Evolutionary conservation across 371 early-diverging fungal species (phyloP), one percentile per base, ranked within the genome.

Genomic region (Saksenaea vasiformis): DNA sequence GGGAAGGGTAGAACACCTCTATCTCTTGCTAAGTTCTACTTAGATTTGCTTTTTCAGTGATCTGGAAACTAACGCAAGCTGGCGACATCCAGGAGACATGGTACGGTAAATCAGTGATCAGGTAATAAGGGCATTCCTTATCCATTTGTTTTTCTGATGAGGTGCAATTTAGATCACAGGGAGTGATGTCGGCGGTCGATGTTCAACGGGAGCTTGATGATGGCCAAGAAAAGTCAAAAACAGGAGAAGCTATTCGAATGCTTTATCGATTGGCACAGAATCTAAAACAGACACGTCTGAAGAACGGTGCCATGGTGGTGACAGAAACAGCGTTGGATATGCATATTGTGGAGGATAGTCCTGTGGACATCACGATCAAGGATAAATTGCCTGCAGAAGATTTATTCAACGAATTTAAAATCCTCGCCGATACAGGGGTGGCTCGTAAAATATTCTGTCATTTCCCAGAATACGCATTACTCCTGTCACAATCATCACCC

Each of bases 161-260:
- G 7, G 17, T 35, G 15, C 15, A 34, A 27, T 54, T 3, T 39
- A 72, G 80, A 59, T 84, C 89, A 5, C 86, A 85, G 15, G 84
- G 79, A 37, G 82, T 83, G 62, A 81, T 94, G 35, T 81, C 89
- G 24, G 91, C 96, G 67, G 90, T 92, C 36, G 86, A 96, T 41
- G 94, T 96, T 0, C 93, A 97, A 70, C 64, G 75, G 11, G 78
- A 93, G 3, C 88, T 95, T 47, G 90, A 92, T 39, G 87, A 84
- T 27, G 36, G 64, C 19, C 69, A 53, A 24, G 58, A 66, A 55
- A 88, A 86, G 14, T 88, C 85, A 1, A 93, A 92, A 81, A 94
- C 90, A 56, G 95, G 91, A 69, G 95, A 94, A 91, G n/a, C 95
- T 94, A 13, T 99, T 97, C 4, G 98, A 95, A 64, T 88, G 98